Evolutionary conservation across 2,329 filamentous ascomycete species (phyloP).

Genomic region (Aureobasidium subglaciale): DNA sequence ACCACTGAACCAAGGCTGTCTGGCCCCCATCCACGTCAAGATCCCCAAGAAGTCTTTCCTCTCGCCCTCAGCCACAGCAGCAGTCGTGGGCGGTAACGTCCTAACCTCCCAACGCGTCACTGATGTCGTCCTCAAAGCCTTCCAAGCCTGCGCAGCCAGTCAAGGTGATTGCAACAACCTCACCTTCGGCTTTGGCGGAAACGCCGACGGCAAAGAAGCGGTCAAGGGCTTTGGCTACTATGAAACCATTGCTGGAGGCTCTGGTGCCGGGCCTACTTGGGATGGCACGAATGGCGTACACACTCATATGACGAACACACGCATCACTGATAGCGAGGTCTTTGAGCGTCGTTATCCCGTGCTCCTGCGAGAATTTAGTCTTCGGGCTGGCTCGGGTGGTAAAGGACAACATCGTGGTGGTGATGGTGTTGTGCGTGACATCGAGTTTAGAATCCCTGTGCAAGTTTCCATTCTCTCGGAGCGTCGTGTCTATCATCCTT

Average conservation of each 20-base stretch:
- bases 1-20: conserved; percentile 77
- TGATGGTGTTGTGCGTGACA: conserved; percentile 69
- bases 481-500: conserved; percentile 67
- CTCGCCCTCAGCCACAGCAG: conserved; percentile 66
- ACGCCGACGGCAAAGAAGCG: conserved; percentile 49
- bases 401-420: conserved; percentile 62
- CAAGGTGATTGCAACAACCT: conserved; percentile 82
- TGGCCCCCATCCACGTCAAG: conserved; percentile 64
- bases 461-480: conserved; percentile 75
- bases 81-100: conserved; percentile 78
- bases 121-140: conserved; percentile 75
- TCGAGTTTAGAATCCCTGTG: conserved; percentile 72
- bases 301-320: conserved; percentile 79
- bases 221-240: conserved; percentile 80
- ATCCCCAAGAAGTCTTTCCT: conserved; percentile 66
- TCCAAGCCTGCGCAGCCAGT: conserved; percentile 68
- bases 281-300: conserved; percentile 70
- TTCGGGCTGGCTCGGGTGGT: conserved; percentile 58
- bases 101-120: conserved; percentile 72
- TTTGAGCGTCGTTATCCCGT: conserved; percentile 74
- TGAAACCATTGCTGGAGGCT: conserved; percentile 75
- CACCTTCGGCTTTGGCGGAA: conserved; percentile 63
- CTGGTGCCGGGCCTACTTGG: conserved; percentile 66
- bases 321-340: conserved; percentile 73
- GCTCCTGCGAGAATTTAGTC: conserved; percentile 60